phyloP scores from a whole-genome alignment of 805 yeast genomes.

The Cyberlindnera saturnus region DNA sequence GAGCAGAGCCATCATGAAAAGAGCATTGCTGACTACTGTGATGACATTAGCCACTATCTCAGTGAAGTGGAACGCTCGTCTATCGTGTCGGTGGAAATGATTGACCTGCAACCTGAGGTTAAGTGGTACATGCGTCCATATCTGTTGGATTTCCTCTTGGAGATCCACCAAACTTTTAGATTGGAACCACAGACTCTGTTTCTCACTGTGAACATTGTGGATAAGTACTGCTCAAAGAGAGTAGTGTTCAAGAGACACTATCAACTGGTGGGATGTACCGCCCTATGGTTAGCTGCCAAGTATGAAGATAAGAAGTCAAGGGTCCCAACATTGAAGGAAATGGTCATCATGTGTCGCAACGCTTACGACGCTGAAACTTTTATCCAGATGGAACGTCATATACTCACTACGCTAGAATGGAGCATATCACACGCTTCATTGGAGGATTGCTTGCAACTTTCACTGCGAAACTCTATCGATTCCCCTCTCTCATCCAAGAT shows the following conservation, averaged over 20 bases:
- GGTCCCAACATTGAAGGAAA: slow-evolving; percentile 60
- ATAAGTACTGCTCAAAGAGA: slow-evolving; percentile 77
- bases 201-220: slow-evolving; percentile 65
- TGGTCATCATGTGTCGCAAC: slow-evolving; percentile 59
- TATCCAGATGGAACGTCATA: slow-evolving; percentile 75
- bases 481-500: slow-evolving; percentile 9
- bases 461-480: slow-evolving; percentile 7
- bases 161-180: slow-evolving; percentile 53
- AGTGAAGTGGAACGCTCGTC: slow-evolving; percentile 31
- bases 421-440: slow-evolving; percentile 25
- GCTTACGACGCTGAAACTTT: slow-evolving; percentile 58
- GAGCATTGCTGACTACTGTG: slow-evolving; percentile 35
- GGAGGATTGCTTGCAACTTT: slow-evolving; percentile 24
- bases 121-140: slow-evolving; percentile 74
- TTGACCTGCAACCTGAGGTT: slow-evolving; percentile 82
- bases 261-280: slow-evolving; percentile 79
- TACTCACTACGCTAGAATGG: slow-evolving; percentile 70
- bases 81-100: slow-evolving; percentile 39
- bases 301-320: slow-evolving; percentile 60
- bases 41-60: slow-evolving; percentile 35
- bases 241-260: slow-evolving; percentile 75
- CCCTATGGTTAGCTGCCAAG: slow-evolving; percentile 86
- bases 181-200: slow-evolving; percentile 61
- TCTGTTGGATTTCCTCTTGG: slow-evolving; percentile 71
- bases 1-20: slow-evolving; percentile 38